phyloP scores from a whole-genome alignment of 305 asterid species.

The Ilex paraguariensis region DNA sequence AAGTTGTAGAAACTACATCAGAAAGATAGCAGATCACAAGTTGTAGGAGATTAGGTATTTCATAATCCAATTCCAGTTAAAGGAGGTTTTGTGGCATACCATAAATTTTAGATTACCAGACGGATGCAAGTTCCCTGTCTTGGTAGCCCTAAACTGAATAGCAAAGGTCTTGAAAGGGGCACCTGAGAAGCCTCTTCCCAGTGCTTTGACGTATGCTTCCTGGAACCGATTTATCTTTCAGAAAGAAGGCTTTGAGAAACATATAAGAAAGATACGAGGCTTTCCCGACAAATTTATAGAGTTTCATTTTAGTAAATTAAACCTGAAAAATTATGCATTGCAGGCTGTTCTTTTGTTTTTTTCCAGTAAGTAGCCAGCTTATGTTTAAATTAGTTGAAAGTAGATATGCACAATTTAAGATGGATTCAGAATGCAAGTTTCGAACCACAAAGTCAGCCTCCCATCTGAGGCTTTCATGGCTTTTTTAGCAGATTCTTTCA shows the following conservation, averaged over 20 bases:
- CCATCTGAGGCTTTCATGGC: neutral
- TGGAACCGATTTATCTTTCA: constrained; percentile 21
- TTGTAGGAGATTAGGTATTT: neutral
- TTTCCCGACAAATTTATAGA: no score
- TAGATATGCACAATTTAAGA: no score
- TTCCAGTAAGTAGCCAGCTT: no score
- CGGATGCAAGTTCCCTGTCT: constrained; percentile 10
- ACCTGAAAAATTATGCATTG: neutral
- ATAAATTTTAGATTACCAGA: constrained; percentile 21
- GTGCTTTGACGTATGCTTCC: constrained; percentile 97
- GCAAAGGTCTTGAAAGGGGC: constrained; percentile 87
- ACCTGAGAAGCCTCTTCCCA: constrained; percentile 85
- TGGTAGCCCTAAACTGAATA: constrained; percentile 28
- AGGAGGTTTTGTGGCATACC: constrained; percentile 27
- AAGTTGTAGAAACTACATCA: neutral
- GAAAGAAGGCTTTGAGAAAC: neutral
- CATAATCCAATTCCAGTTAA: neutral
- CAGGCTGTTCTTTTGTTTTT: neutral
- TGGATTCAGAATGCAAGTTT: no score
- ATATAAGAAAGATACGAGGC: neutral
- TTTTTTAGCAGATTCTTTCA: neutral
- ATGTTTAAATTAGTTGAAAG: no score
- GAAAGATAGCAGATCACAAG: neutral
- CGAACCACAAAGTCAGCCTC: neutral
- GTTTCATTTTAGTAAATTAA: neutral